A percentile compares a stretch with the other conserved stretches of the same genome.
Conservation (phyloP, 1,284 basidiomycete genomes). For the Marasmius oreades region DNA sequence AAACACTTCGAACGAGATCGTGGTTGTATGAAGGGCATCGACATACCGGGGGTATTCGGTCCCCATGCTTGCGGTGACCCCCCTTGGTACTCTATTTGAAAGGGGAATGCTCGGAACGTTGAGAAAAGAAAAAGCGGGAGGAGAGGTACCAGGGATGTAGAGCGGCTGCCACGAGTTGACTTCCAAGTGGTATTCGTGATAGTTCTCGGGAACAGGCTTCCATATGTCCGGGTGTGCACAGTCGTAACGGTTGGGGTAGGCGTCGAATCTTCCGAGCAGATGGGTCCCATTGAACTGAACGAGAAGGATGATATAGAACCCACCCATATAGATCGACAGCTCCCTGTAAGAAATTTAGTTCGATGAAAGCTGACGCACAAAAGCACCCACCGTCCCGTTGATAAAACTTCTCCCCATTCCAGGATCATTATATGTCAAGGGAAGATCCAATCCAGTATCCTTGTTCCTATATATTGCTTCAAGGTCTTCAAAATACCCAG, state of each 20-base stretch:
- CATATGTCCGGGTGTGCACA: slow-evolving; percentile 64
- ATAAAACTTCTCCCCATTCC: slow-evolving; percentile 59
- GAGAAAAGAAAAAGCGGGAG: not conserved
- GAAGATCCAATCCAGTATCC: slow-evolving; percentile 51
- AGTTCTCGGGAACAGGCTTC: slow-evolving; percentile 53
- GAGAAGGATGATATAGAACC: not conserved
- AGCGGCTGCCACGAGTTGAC: slow-evolving; percentile 59
- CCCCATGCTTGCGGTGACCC: slow-evolving; percentile 77
- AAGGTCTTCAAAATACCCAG: slow-evolving; percentile 66
- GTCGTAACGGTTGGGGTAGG: slow-evolving; percentile 72
- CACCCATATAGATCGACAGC: slow-evolving; percentile 42
- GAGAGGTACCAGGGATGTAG: slow-evolving; percentile 54
- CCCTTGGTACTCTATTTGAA: slow-evolving; percentile 55
- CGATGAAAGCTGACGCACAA: not conserved
- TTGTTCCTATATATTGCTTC: slow-evolving; percentile 52
- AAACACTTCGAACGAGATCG: not conserved
- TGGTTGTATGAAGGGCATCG: not conserved
- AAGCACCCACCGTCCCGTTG: slow-evolving; percentile 51
- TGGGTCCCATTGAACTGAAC: not conserved
- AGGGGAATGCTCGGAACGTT: not conserved
- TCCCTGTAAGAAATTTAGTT: slow-evolving; percentile 27
- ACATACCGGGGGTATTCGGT: slow-evolving; percentile 53
- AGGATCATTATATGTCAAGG: slow-evolving; percentile 72
- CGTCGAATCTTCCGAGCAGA: slow-evolving; percentile 41
- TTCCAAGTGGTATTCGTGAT: slow-evolving; percentile 53